Conservation (phyloP, 1,284 basidiomycete genomes). For the Clitocybe nebularis region DNA sequence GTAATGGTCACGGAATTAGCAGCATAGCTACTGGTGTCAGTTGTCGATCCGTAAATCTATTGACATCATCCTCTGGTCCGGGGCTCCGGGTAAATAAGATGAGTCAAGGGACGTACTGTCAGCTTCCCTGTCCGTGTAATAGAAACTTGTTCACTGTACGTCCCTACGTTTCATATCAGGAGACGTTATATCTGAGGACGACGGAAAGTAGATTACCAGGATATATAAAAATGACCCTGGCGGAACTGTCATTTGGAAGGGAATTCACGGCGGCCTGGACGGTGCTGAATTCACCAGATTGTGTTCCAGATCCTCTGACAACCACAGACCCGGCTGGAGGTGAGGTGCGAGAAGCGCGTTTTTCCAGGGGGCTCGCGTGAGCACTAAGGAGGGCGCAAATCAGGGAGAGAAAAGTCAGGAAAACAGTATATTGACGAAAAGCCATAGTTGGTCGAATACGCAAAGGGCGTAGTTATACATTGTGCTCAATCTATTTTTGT, state of each 20-base stretch:
- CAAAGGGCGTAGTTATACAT: too few species aligned
- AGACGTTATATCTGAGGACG: background rate
- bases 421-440: background rate
- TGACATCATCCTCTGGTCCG: too few species aligned
- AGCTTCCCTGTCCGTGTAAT: constrained; percentile 24
- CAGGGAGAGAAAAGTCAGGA: background rate
- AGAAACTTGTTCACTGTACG: constrained; percentile 29
- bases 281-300: constrained; percentile 25
- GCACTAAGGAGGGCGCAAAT: background rate
- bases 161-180: constrained; percentile 13
- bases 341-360: constrained; percentile 19
- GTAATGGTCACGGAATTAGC: constrained; percentile 25
- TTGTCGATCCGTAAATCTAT: constrained; percentile 29
- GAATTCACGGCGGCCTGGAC: constrained; percentile 25
- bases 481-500: too few species aligned
- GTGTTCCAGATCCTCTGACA: constrained; percentile 19
- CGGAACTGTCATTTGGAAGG: constrained; percentile 24
- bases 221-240: constrained; percentile 26
- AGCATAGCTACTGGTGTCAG: constrained; percentile 20
- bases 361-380: constrained; percentile 3
- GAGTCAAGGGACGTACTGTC: constrained; percentile 22
- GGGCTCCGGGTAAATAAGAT: too few species aligned
- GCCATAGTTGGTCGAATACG: constrained; percentile 2
- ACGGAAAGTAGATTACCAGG: constrained; percentile 13
- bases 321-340: constrained; percentile 27